These are phyloP conservation scores for Paragyromitra xinjiangensis DNA, from an alignment of 495 filamentous ascomycete genomes.

Conservation along the genomic window DNA sequence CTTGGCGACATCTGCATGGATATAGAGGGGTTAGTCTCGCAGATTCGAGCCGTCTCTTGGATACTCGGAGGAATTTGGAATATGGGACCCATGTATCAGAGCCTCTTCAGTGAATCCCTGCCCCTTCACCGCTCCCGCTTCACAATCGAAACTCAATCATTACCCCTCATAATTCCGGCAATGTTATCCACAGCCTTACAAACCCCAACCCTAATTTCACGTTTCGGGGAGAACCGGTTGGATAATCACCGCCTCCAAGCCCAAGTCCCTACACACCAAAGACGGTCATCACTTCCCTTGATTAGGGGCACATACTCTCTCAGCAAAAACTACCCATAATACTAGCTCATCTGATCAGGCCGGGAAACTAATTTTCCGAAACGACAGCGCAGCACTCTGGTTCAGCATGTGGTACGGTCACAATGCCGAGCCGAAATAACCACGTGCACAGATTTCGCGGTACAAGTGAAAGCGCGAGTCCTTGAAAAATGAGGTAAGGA, in stretches of 20 bases:
- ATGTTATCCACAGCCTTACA: neutral
- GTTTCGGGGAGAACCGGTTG: neutral
- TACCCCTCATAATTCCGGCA: slow-evolving; percentile 8
- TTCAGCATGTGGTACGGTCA: slow-evolving; percentile 34
- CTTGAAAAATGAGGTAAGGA: neutral
- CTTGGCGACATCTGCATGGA: slow-evolving; percentile 21
- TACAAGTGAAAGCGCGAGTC: slow-evolving; percentile 12
- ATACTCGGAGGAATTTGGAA: slow-evolving; percentile 7
- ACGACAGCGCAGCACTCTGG: neutral
- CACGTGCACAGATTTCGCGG: slow-evolving; percentile 19
- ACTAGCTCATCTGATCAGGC: slow-evolving; percentile 35
- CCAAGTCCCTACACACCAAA: neutral
- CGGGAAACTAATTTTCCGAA: slow-evolving; percentile 7
- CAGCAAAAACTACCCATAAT: slow-evolving; percentile 17
- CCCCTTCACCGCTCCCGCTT: slow-evolving; percentile 17
- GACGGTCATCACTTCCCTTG: neutral
- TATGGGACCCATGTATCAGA: slow-evolving; percentile 4
- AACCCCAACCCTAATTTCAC: slow-evolving; percentile 8
- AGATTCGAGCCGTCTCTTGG: neutral
- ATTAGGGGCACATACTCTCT: slow-evolving; percentile 29
- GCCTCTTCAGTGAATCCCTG: slow-evolving; percentile 2
- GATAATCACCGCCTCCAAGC: neutral
- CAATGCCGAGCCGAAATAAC: slow-evolving; percentile 29
- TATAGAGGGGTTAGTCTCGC: neutral
- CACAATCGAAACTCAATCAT: neutral